phyloP scores from a whole-genome alignment of 331 rosid species.

The Saraca asoca region DNA sequence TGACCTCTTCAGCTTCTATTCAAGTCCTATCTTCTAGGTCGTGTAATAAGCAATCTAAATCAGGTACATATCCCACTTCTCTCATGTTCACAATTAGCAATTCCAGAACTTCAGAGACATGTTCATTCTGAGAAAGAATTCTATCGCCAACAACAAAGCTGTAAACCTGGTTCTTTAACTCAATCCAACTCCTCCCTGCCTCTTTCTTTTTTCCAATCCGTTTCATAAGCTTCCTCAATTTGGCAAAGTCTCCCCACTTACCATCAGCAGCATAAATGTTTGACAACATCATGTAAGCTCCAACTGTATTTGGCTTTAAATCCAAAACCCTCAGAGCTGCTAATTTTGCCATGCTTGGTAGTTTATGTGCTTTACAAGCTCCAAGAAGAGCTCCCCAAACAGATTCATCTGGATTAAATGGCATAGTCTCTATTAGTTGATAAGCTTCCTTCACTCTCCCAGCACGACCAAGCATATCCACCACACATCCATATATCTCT shows the following conservation, averaged over 20 bases:
- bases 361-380: slow-evolving; percentile 68
- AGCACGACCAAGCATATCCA: slow-evolving; percentile 75
- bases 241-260: slow-evolving; percentile 65
- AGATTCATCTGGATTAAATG: slow-evolving; percentile 63
- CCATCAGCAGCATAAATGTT: slow-evolving; percentile 73
- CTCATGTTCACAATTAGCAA: slow-evolving; percentile 57
- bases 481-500: slow-evolving; percentile 68
- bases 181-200: slow-evolving; percentile 80
- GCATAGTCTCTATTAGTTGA: slow-evolving; percentile 65
- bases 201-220: slow-evolving; percentile 61
- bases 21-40: slow-evolving; percentile 48
- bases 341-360: slow-evolving; percentile 55
- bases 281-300: slow-evolving; percentile 63
- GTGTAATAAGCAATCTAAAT: slow-evolving; percentile 47
- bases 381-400: slow-evolving; percentile 81
- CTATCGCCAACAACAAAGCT: slow-evolving; percentile 67
- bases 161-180: slow-evolving; percentile 59
- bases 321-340: slow-evolving; percentile 56
- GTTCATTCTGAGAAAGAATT: slow-evolving; percentile 47
- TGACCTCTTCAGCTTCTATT: background rate
- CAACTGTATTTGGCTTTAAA: slow-evolving; percentile 56
- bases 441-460: slow-evolving; percentile 73
- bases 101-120: slow-evolving; percentile 51
- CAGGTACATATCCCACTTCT: slow-evolving; percentile 47
- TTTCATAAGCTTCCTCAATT: slow-evolving; percentile 60